Evolutionary conservation across 352 stramenopile species (phyloP), one percentile per base, ranked within the genome.

Genomic region (Phytophthora ramorum): DNA sequence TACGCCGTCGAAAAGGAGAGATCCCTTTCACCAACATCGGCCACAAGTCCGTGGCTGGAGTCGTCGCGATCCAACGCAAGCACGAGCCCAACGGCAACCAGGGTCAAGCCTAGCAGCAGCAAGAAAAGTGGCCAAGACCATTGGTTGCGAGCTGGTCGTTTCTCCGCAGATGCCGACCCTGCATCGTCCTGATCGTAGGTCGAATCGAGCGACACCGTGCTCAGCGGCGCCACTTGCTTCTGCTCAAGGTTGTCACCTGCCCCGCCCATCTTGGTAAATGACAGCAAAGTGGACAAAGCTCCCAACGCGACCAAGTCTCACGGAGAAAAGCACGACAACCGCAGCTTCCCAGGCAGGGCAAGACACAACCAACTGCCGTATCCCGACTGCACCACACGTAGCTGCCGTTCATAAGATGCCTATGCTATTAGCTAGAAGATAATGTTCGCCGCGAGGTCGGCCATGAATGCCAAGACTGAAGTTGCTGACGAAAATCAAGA

Each of bases 161-260:
- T 66, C 40, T 65, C 46, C 6, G 8, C 22, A 6, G n/a, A 20
- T 13, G 28, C 26, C 16, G 20, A 8, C 41, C n/a, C 30, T 63
- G 13, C 56, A 62, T 57, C 54, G 5, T 32, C 49, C 14, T 47
- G 22, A 16, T 66, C 64, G 9, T 62, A 68, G 1, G 37, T 61
- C 32, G 69, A 71, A 16, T 71, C 65, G 16, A 77, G 58, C 10
- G 69, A 77, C n/a, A 71, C 59, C 24, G 65, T 74, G 30, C 69
- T 77, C n/a, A 52, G 43, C 20, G 59, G 44, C 24, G 46, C 50
- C 16, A 47, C 43, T 19, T 40, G 65, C 52, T 77, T 74, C n/a
- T 44, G 32, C 14, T 49, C 41, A 19, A 46, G 16, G 16, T 12
- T 52, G 17, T 52, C 50, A 3, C 19, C 44, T 41, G 55, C 66